Conservation (phyloP, 2,329 filamentous ascomycete species). For the Neofusicoccum parvum region DNA sequence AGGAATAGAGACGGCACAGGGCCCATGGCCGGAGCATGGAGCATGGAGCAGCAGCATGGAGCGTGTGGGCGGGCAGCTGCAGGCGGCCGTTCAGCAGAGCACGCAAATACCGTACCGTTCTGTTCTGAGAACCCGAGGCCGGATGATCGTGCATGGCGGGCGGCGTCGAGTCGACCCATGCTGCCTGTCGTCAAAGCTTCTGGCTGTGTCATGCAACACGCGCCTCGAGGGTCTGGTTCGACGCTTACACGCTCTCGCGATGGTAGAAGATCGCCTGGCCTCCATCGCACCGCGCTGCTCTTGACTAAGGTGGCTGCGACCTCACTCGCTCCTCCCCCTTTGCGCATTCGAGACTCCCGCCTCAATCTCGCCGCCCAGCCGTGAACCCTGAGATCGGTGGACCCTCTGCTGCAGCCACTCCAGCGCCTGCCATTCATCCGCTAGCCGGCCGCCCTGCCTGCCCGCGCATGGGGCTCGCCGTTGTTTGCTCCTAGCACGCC, state of each 20-base stretch:
- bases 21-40: background rate
- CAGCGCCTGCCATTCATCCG: background rate
- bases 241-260: constrained; percentile 18
- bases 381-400: constrained; percentile 16
- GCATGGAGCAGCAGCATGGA: background rate
- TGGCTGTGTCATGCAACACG: constrained; percentile 18
- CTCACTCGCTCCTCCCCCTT: constrained; percentile 16
- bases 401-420: constrained; percentile 9
- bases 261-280: constrained; percentile 16
- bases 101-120: constrained; percentile 10
- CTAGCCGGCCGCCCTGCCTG: background rate
- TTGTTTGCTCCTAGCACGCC: constrained; percentile 15
- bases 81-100: constrained; percentile 17
- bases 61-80: background rate
- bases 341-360: constrained; percentile 5
- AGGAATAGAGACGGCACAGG: constrained; percentile 16
- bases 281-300: constrained; percentile 14
- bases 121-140: constrained; percentile 11
- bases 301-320: constrained; percentile 15
- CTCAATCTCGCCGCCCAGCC: constrained; percentile 2
- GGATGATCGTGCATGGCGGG: constrained; percentile 12
- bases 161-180: constrained; percentile 18
- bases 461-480: constrained; percentile 3
- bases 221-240: constrained; percentile 14
- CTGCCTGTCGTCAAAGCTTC: constrained; percentile 10